Evolutionary conservation across 2,329 filamentous ascomycete species (phyloP), one percentile per base, ranked within the genome.

Genomic region (Sclerotinia spermophila): DNA sequence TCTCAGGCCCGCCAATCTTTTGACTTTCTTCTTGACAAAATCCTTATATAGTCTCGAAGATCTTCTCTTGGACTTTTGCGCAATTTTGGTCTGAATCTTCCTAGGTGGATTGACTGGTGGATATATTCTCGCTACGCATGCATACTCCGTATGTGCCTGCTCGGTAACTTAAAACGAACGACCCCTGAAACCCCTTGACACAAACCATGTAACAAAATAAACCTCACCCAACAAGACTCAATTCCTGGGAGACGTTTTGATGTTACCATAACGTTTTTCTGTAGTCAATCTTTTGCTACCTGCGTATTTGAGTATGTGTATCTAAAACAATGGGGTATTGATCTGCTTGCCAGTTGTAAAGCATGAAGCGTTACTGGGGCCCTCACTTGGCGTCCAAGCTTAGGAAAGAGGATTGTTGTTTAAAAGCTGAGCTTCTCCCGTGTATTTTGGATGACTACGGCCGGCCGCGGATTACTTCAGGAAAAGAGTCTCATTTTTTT

Each of bases 131-230:
- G 68, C 59, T 69, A 55, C 42, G 27, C 44, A 59, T n/a, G n/a
- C n/a, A n/a, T n/a, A n/a, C n/a, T n/a, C n/a, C n/a, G n/a, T n/a
- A n/a, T 56, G 27, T 27, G 48, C 60, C 44, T 44, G 38, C 56
- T 58, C 44, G 17, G 62, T 53, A 69, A 69, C 59, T 56, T 44
- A 56, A 69, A 69, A 58, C 68, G 59, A 69, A 66, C 48, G 27
- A 68, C 66, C 55, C 53, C 66, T 68, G 30, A 51, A 38, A 42
- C 48, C 27, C 68, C 60, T 69, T 69, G 68, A 69, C 60, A 65
- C 68, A 69, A 35, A 21, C 58, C 27, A 35, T 56, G 68, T 69
- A 69, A 64, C 68, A 66, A 48, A 30, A 15, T 15, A 27, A 51
- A 35, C 53, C 7, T 56, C 6, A 40, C 19, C 56, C 58, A 65